phyloP scores from a whole-genome alignment of 1,284 basidiomycete genomes.

The Irpex rosettiformis region DNA sequence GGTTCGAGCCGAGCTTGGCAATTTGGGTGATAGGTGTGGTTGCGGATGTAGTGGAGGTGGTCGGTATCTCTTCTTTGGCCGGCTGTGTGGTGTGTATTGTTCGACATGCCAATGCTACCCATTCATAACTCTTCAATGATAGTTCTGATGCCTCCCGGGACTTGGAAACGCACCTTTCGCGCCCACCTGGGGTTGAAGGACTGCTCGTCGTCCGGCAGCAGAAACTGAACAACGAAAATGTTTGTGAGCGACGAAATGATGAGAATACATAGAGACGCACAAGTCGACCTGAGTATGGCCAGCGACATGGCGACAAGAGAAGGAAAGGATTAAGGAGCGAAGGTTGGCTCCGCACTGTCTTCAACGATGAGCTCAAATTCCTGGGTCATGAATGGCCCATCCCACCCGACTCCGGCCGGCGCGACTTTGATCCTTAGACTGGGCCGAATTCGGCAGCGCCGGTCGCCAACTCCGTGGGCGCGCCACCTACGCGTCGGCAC shows the following conservation, averaged over 20 bases:
- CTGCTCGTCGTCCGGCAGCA: slow-evolving; percentile 42
- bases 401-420: slow-evolving; percentile 10
- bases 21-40: slow-evolving; percentile 57
- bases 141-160: neutral
- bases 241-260: neutral
- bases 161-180: slow-evolving; percentile 36
- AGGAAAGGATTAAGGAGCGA: slow-evolving; percentile 8
- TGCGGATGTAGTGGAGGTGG: slow-evolving; percentile 41
- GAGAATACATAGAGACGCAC: slow-evolving; percentile 27
- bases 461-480: neutral
- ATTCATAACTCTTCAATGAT: neutral
- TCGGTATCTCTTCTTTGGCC: slow-evolving; percentile 35
- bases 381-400: slow-evolving; percentile 10
- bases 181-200: slow-evolving; percentile 42
- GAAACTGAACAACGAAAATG: slow-evolving; percentile 11
- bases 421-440: neutral
- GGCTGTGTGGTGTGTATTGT: slow-evolving; percentile 52
- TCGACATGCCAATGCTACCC: slow-evolving; percentile 40
- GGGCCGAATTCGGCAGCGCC: neutral
- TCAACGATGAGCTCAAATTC: slow-evolving; percentile 10
- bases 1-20: slow-evolving; percentile 79
- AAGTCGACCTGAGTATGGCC: slow-evolving; percentile 42
- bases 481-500: neutral
- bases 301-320: slow-evolving; percentile 44
- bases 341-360: slow-evolving; percentile 3